phyloP scores from a whole-genome alignment of 345 rosid species.

The Corymbia maculata region DNA sequence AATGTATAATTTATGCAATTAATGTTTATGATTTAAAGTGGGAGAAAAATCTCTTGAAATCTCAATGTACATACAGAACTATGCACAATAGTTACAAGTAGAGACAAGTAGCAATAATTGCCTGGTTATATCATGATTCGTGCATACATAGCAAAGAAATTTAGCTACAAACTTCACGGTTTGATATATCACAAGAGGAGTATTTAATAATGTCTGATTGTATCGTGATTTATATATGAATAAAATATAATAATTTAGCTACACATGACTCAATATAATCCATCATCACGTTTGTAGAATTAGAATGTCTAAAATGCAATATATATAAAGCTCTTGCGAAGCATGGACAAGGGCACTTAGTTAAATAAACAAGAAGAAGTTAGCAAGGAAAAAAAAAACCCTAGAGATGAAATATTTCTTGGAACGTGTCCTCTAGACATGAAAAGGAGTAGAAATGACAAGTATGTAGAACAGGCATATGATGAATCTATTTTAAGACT shows the following conservation, averaged over 20 bases:
- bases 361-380: background rate
- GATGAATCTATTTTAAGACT: background rate
- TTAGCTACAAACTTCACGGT: background rate
- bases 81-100: background rate
- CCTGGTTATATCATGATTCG: background rate
- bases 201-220: background rate
- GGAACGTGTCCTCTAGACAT: background rate
- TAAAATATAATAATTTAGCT: background rate
- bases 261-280: background rate
- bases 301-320: background rate
- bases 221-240: background rate
- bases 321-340: background rate
- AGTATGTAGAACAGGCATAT: background rate
- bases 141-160: background rate
- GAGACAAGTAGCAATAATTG: background rate
- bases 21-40: background rate
- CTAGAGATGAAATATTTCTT: background rate
- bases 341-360: background rate
- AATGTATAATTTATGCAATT: background rate
- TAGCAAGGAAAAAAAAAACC: background rate
- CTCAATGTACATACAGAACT: background rate
- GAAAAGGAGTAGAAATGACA: background rate
- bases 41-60: background rate
- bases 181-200: background rate
- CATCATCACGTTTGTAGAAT: background rate